Conservation (phyloP, 176 grass and related monocot genomes). For the Zoysia japonica region DNA sequence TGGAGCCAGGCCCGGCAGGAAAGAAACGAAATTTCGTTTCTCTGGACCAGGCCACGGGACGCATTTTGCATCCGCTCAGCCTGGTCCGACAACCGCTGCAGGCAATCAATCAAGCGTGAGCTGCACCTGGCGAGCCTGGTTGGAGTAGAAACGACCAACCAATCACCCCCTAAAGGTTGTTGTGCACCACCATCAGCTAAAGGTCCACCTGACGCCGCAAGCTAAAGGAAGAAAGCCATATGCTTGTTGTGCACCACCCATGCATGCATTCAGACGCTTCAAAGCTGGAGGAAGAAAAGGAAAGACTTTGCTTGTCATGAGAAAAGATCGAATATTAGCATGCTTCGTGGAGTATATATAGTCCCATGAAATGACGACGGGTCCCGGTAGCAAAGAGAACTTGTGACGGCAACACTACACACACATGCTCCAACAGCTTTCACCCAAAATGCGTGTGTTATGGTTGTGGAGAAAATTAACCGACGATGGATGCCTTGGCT, state of each 20-base stretch:
- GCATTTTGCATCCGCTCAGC: too few species aligned
- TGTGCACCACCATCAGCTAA: not conserved
- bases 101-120: too few species aligned
- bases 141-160: too few species aligned
- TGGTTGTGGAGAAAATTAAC: too few species aligned
- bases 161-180: too few species aligned
- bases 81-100: too few species aligned
- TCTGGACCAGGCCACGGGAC: too few species aligned
- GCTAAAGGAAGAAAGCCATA: not conserved
- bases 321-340: slow-evolving; percentile 5
- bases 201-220: not conserved
- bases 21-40: too few species aligned
- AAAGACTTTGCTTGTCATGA: not conserved
- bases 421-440: not conserved
- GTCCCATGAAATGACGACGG: not conserved
- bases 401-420: slow-evolving; percentile 40
- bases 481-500: too few species aligned
- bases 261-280: not conserved
- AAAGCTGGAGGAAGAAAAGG: not conserved
- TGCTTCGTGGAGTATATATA: not conserved
- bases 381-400: slow-evolving; percentile 38
- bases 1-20: too few species aligned
- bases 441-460: too few species aligned
- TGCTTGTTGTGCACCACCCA: slow-evolving; percentile 22
- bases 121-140: too few species aligned